Conservation (phyloP, 257 asterid species). For the Penstemon eatonii region DNA sequence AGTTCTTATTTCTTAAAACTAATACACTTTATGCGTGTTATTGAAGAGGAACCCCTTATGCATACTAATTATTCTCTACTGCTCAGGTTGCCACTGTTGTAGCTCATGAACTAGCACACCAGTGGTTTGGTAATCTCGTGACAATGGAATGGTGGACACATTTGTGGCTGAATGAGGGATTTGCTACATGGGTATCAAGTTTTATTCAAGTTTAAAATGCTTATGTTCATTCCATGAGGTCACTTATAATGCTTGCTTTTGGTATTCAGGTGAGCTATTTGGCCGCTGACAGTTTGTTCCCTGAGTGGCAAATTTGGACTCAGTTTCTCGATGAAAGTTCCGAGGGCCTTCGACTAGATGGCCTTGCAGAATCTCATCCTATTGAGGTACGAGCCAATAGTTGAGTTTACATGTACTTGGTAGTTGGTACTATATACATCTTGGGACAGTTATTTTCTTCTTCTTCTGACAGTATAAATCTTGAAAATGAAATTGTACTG, state of each 20-base stretch:
- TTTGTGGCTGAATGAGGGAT: conserved; percentile 95
- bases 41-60: not conserved
- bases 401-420: not conserved
- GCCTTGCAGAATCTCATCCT: conserved; percentile 90
- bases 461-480: not conserved
- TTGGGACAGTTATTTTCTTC: not conserved
- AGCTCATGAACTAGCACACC: conserved; percentile 97
- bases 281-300: conserved; percentile 86
- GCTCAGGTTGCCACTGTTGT: conserved; percentile 88
- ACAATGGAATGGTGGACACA: conserved; percentile 99
- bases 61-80: conserved; percentile 23
- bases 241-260: conserved; percentile 20
- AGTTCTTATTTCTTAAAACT: not conserved
- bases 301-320: conserved; percentile 95
- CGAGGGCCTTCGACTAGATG: conserved; percentile 90
- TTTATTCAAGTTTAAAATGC: conserved; percentile 16
- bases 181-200: conserved; percentile 88
- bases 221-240: conserved; percentile 13
- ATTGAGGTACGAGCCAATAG: conserved; percentile 59
- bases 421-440: not conserved
- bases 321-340: conserved; percentile 87
- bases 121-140: conserved; percentile 99
- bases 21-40: not conserved
- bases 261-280: conserved; percentile 81
- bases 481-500: not conserved